Conservation (phyloP, 2,329 filamentous ascomycete genomes). For the Graphilbum ipis-grandicollis region DNA sequence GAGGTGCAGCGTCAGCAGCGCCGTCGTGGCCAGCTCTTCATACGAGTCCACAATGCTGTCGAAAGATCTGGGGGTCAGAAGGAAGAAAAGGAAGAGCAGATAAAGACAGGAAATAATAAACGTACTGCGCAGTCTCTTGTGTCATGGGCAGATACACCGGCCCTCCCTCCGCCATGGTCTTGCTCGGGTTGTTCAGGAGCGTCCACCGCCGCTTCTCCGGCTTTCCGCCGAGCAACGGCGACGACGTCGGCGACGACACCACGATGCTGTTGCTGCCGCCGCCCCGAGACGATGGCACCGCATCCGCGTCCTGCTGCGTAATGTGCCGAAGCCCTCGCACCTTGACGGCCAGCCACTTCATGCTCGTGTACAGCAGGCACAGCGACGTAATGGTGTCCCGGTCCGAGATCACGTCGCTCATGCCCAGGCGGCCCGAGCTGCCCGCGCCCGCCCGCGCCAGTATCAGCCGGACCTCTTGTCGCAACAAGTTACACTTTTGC, state of each 20-base stretch:
- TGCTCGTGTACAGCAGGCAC: slow-evolving; percentile 85
- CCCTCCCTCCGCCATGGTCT: slow-evolving; percentile 39
- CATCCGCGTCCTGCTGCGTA: slow-evolving; percentile 51
- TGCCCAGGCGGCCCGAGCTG: slow-evolving; percentile 35
- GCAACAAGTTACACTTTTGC: slow-evolving; percentile 17
- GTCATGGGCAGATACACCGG: slow-evolving; percentile 79
- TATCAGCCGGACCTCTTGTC: slow-evolving; percentile 42
- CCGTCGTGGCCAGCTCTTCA: slow-evolving; percentile 59
- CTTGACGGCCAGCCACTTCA: slow-evolving; percentile 91
- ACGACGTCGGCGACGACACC: slow-evolving; percentile 15
- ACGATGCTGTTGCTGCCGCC: background rate
- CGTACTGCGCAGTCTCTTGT: slow-evolving; percentile 59
- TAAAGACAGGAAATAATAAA: background rate
- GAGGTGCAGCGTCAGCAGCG: slow-evolving; percentile 73
- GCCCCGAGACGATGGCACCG: slow-evolving; percentile 25
- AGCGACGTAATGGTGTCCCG: slow-evolving; percentile 71
- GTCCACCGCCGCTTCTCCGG: slow-evolving; percentile 64
- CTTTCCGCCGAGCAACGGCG: slow-evolving; percentile 29
- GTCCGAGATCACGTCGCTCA: slow-evolving; percentile 77
- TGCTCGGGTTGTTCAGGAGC: slow-evolving; percentile 47
- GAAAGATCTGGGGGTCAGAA: slow-evolving; percentile 43
- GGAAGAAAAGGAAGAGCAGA: background rate
- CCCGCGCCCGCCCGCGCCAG: slow-evolving; percentile 32
- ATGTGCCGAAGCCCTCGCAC: slow-evolving; percentile 69
- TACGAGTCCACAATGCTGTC: slow-evolving; percentile 75